Evolutionary conservation across 441 rosid genomes (phyloP).

Genomic region (Biscutella laevigata): DNA sequence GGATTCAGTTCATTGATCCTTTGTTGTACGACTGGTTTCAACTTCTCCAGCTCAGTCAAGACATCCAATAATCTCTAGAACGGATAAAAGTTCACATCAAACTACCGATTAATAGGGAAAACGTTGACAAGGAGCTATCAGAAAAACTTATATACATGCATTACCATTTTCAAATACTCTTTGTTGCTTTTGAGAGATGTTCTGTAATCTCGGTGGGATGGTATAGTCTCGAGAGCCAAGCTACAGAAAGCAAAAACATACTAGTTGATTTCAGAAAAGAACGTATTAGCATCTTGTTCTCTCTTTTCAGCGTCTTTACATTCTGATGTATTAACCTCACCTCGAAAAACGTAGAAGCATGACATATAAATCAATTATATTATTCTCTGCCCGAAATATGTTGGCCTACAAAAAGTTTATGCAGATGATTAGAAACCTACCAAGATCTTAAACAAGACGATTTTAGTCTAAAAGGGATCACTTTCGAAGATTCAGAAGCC

Average conservation of each 20-base stretch:
- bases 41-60: conserved; percentile 67
- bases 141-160: background rate
- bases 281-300: background rate
- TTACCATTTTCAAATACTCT: conserved; percentile 55
- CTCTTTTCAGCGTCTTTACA: background rate
- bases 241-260: conserved; percentile 38
- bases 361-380: conserved; percentile 72
- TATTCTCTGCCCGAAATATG: conserved; percentile 85
- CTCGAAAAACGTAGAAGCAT: conserved; percentile 95
- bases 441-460: background rate
- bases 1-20: conserved; percentile 49
- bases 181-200: conserved; percentile 42
- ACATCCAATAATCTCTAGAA: conserved; percentile 62
- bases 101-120: background rate
- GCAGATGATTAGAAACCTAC: conserved; percentile 10
- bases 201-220: conserved; percentile 73
- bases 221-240: conserved; percentile 90
- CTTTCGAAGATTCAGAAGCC: background rate
- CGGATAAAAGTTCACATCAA: conserved; percentile 21
- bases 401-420: conserved; percentile 51
- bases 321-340: conserved; percentile 31
- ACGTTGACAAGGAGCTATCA: background rate
- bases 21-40: conserved; percentile 73
- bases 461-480: background rate
- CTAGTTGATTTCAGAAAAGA: conserved; percentile 4